Conservation (phyloP, 164 flowering plant genomes). For the Sedum album region DNA sequence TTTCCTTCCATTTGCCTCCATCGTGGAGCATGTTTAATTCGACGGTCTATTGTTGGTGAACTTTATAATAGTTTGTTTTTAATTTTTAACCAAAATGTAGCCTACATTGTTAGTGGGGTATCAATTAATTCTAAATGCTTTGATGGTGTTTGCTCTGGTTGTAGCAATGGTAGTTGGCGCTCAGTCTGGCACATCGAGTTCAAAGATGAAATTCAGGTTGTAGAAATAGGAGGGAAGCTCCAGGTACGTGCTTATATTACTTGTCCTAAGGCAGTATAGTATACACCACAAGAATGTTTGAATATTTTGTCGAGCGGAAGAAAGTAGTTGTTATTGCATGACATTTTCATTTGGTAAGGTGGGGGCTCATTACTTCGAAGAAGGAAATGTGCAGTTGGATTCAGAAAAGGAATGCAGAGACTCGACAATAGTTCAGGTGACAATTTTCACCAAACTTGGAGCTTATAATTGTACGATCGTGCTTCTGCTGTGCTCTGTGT, state of each 20-base stretch:
- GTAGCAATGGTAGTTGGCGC: conserved; percentile 94
- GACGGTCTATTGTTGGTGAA: not conserved
- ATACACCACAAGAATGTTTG: not conserved
- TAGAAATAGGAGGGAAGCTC: conserved; percentile 67
- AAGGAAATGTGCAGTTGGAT: conserved; percentile 95
- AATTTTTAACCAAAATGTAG: too few relatives aligned
- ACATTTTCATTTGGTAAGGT: conserved; percentile 43
- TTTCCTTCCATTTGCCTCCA: not conserved
- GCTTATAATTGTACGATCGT: not conserved
- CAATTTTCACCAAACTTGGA: not conserved
- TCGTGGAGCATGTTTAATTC: not conserved
- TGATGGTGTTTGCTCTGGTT: conserved; percentile 7
- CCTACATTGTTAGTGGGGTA: not conserved
- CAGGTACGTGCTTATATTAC: conserved; percentile 38
- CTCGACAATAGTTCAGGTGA: conserved; percentile 80
- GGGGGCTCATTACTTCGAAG: conserved; percentile 95
- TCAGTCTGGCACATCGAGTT: conserved; percentile 82
- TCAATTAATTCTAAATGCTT: not conserved
- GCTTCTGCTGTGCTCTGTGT: not conserved
- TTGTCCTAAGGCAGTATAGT: not conserved
- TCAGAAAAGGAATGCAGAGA: conserved; percentile 80
- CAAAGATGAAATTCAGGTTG: conserved; percentile 58
- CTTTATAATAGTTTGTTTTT: not conserved
- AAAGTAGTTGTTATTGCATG: not conserved
- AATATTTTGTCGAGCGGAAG: too few relatives aligned